phyloP scores from a whole-genome alignment of 1,139 yeast genomes.

The Blastobotrys illinoisensis region DNA sequence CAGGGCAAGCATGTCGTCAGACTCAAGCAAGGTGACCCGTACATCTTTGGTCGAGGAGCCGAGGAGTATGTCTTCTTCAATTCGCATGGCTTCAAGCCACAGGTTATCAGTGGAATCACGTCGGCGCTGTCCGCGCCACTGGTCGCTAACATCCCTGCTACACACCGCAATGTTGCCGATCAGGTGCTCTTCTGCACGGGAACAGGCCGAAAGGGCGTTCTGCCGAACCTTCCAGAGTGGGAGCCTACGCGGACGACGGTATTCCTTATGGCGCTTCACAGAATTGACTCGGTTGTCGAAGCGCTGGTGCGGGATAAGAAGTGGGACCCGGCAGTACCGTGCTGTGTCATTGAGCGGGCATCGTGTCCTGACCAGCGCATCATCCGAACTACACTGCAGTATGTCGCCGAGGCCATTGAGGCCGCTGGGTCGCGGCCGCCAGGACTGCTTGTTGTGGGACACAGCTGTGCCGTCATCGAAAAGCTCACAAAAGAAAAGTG shows the following conservation, averaged over 20 bases:
- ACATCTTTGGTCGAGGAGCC: constrained; percentile 94
- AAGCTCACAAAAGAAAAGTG: constrained; percentile 37
- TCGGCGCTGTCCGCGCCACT: constrained; percentile 90
- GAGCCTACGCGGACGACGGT: constrained; percentile 71
- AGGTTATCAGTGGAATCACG: constrained; percentile 81
- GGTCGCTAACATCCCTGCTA: constrained; percentile 80
- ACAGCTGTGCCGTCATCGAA: constrained; percentile 58
- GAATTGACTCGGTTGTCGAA: constrained; percentile 64
- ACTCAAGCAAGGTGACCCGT: constrained; percentile 95
- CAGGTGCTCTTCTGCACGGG: constrained; percentile 93
- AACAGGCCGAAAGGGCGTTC: constrained; percentile 81
- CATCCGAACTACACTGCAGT: constrained; percentile 62
- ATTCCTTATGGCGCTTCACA: constrained; percentile 84
- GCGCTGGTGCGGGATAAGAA: constrained; percentile 46
- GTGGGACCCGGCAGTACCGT: constrained; percentile 74
- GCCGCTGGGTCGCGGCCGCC: constrained; percentile 92
- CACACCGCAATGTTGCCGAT: constrained; percentile 89
- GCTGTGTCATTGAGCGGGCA: constrained; percentile 84
- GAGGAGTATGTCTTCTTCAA: constrained; percentile 75
- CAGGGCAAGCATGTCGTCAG: constrained; percentile 78
- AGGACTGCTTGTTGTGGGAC: constrained; percentile 79
- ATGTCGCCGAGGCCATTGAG: constrained; percentile 68
- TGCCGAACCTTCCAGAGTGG: constrained; percentile 75
- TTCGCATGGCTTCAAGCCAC: constrained; percentile 61
- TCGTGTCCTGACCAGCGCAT: constrained; percentile 91